Evolutionary conservation across 1,139 yeast genomes (phyloP), one percentile per base, ranked within the genome.

Genomic region (Taphrina betulina): DNA sequence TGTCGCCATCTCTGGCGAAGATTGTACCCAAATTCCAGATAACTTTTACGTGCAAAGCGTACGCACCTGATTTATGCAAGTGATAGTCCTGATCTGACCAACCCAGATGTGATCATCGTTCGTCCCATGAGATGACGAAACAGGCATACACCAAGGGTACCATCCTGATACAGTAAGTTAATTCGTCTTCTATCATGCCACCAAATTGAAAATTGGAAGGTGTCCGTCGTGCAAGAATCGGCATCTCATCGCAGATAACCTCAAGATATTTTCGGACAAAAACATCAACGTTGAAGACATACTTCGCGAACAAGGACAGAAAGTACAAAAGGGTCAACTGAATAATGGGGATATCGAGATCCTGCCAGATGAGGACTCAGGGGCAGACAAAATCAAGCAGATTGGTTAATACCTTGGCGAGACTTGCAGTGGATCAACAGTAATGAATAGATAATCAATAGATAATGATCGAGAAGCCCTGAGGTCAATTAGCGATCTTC

Each of bases 191-290:
- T 5, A 37, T 12, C 33, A 7, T 28, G 5, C n/a, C 5, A 14
- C 19, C 14, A 19, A n/a, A 7, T 10, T 16, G n/a, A 16, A 40
- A n/a, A 10, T 20, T 31, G 12, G 19, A 12, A 50, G 54, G 19
- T 50, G 54, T 29, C 54, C 54, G 5, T 52, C 50, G 3, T 57
- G 98, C 70, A 79, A 85, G 63, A 81, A 79, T 66, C 79, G 96
- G 61, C 98, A 92, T 67, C 73, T 92, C 65, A 90, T 92, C 54
- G 95, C 97, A 0, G 98, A 92, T 67, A 95, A 90, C 69, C 75
- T 92, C 64, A 86, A 79, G 70, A 86, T 92, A 50, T 89, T 90
- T 67, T 80, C 82, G 14, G 96, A 90, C 67, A 75, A 80, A 33
- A 75, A 78, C 61, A 78, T 87, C 64, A 87, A 85, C 14, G 72